Evolutionary conservation across 1,284 basidiomycete genomes (phyloP).

Genomic region (Leccinum brunneo-olivaceum): DNA sequence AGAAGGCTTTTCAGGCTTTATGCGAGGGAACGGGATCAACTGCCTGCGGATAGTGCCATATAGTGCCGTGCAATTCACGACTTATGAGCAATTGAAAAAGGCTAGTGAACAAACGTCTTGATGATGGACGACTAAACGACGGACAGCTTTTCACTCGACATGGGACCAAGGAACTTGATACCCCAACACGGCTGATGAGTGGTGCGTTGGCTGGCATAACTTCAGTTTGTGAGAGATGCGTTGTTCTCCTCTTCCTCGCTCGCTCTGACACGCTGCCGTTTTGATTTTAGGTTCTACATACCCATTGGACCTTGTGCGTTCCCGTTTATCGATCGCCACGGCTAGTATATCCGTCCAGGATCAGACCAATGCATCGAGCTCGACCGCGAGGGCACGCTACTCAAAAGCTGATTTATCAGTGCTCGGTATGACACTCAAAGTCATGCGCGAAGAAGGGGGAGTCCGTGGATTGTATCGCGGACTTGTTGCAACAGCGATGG

Average conservation of each 20-base stretch:
- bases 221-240: slow-evolving; percentile 73
- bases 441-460: slow-evolving; percentile 88
- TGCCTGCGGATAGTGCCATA: slow-evolving; percentile 84
- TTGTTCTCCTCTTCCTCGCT: slow-evolving; percentile 1
- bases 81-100: slow-evolving; percentile 85
- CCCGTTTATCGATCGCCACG: slow-evolving; percentile 89
- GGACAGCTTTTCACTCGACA: slow-evolving; percentile 64
- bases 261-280: slow-evolving; percentile 15
- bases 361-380: slow-evolving; percentile 42
- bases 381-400: slow-evolving; percentile 32
- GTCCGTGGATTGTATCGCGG: slow-evolving; percentile 84
- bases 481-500: slow-evolving; percentile 80
- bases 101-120: slow-evolving; percentile 31
- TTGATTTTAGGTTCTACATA: slow-evolving; percentile 71
- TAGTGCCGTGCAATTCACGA: slow-evolving; percentile 80
- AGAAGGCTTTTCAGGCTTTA: slow-evolving; percentile 87
- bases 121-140: slow-evolving; percentile 9
- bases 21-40: slow-evolving; percentile 91
- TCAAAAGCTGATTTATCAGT: slow-evolving; percentile 64
- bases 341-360: slow-evolving; percentile 52
- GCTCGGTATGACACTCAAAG: slow-evolving; percentile 83
- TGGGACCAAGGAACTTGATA: slow-evolving; percentile 72
- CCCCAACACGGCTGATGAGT: slow-evolving; percentile 72
- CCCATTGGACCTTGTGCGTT: slow-evolving; percentile 87
- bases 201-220: slow-evolving; percentile 90